These are phyloP conservation scores for Flaveria floridana DNA, from an alignment of 140 eudicot species.

Conservation along the genomic window DNA sequence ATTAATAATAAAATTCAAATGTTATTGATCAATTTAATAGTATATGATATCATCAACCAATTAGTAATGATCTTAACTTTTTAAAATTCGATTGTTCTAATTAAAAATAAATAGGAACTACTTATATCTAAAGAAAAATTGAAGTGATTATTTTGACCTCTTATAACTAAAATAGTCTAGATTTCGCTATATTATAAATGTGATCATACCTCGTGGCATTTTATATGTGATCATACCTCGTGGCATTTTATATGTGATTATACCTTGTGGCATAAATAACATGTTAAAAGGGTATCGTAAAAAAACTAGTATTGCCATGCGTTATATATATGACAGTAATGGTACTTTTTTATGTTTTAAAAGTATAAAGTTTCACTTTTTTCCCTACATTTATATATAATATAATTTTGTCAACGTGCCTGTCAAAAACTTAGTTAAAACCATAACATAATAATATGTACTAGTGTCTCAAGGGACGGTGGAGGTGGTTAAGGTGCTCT, in stretches of 20 bases:
- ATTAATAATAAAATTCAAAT: too few relatives aligned
- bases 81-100: too few relatives aligned
- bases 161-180: not conserved
- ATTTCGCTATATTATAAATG: not conserved
- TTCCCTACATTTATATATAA: not conserved
- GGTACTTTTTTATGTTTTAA: not conserved
- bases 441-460: not conserved
- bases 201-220: conserved; percentile 4
- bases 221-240: conserved; percentile 4
- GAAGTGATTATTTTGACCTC: not conserved
- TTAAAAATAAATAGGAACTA: too few relatives aligned
- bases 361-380: not conserved
- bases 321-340: not conserved
- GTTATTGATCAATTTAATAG: too few relatives aligned
- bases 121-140: too few relatives aligned
- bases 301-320: not conserved
- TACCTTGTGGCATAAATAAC: not conserved
- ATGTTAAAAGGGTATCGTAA: not conserved
- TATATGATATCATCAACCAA: too few relatives aligned
- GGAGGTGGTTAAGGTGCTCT: too few relatives aligned
- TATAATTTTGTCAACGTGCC: too few relatives aligned
- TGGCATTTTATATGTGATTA: not conserved
- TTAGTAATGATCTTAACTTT: too few relatives aligned
- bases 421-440: too few relatives aligned
- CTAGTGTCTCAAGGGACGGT: too few relatives aligned